phyloP scores from a whole-genome alignment of 352 stramenopile genomes.

The Phytophthora pinifolia region DNA sequence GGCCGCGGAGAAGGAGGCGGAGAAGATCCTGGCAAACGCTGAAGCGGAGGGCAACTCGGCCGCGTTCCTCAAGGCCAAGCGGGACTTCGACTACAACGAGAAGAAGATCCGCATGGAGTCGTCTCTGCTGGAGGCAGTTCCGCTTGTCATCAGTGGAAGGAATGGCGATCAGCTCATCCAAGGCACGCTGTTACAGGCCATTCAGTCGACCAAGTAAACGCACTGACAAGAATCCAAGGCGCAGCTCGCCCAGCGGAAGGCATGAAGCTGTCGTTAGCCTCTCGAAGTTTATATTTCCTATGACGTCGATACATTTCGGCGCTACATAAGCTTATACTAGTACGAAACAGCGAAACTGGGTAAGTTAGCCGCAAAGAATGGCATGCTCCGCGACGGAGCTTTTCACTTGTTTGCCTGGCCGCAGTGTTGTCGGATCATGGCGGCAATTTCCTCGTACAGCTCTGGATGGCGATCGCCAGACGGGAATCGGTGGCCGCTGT shows the following conservation, averaged over 20 bases:
- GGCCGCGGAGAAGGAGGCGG: slow-evolving; percentile 58
- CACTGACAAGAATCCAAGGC: background rate
- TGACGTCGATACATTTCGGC: background rate
- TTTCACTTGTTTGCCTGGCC: background rate
- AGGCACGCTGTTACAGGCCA: slow-evolving; percentile 23
- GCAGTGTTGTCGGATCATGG: slow-evolving; percentile 25
- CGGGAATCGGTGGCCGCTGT: slow-evolving; percentile 34
- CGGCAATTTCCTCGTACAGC: slow-evolving; percentile 28
- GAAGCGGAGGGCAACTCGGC: slow-evolving; percentile 65
- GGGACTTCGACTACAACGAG: slow-evolving; percentile 71
- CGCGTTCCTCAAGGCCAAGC: slow-evolving; percentile 69
- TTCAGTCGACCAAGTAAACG: slow-evolving; percentile 21
- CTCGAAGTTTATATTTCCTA: slow-evolving; percentile 4
- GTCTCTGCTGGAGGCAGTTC: slow-evolving; percentile 51
- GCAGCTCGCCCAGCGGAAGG: slow-evolving; percentile 18
- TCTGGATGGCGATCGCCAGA: slow-evolving; percentile 18
- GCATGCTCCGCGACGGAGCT: no score
- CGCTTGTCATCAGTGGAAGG: slow-evolving; percentile 83
- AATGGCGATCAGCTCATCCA: slow-evolving; percentile 82
- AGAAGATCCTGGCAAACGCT: slow-evolving; percentile 50
- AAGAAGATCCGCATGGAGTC: slow-evolving; percentile 73
- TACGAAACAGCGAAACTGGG: background rate
- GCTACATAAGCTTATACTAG: no score
- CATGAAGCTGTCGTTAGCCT: background rate
- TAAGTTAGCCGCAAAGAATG: no score